Evolutionary conservation across 1,284 basidiomycete species (phyloP).

Genomic region (Moesziomyces sp.): DNA sequence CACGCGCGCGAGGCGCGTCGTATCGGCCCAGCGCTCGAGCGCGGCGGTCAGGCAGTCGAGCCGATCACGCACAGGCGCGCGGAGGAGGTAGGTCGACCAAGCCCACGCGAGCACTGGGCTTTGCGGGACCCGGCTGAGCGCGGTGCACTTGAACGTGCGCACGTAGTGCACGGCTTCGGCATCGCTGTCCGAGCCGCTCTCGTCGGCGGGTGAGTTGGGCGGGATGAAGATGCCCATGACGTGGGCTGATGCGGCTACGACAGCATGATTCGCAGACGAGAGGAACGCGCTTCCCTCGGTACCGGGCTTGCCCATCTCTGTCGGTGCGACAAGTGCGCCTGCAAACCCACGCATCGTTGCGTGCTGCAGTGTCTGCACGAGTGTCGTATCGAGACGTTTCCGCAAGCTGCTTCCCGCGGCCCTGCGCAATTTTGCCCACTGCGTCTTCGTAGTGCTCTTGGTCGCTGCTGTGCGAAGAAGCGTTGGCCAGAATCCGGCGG

Average conservation of each 20-base stretch:
- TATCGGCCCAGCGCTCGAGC: slow-evolving; percentile 19
- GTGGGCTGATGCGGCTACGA: slow-evolving; percentile 11
- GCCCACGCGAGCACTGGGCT: slow-evolving; percentile 25
- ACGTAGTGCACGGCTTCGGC: neutral
- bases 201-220: neutral
- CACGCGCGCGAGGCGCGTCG: slow-evolving; percentile 7
- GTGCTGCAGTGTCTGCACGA: slow-evolving; percentile 20
- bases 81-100: slow-evolving; percentile 9
- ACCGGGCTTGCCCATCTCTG: slow-evolving; percentile 14
- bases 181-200: neutral
- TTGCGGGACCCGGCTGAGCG: slow-evolving; percentile 5
- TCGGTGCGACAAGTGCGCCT: slow-evolving; percentile 5
- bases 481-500: slow-evolving; percentile 13
- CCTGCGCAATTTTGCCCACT: slow-evolving; percentile 6
- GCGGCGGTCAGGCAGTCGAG: slow-evolving; percentile 7
- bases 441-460: neutral
- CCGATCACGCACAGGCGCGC: neutral
- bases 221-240: slow-evolving; percentile 6
- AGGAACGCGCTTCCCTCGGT: slow-evolving; percentile 24
- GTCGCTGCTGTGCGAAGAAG: slow-evolving; percentile 1
- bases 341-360: neutral
- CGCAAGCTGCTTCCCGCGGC: slow-evolving; percentile 2
- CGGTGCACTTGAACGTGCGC: neutral
- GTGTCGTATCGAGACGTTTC: slow-evolving; percentile 2
- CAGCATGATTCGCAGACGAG: neutral